These are phyloP conservation scores for Microcera coccophila DNA, from an alignment of 2,329 filamentous ascomycete species.

Conservation along the genomic window DNA sequence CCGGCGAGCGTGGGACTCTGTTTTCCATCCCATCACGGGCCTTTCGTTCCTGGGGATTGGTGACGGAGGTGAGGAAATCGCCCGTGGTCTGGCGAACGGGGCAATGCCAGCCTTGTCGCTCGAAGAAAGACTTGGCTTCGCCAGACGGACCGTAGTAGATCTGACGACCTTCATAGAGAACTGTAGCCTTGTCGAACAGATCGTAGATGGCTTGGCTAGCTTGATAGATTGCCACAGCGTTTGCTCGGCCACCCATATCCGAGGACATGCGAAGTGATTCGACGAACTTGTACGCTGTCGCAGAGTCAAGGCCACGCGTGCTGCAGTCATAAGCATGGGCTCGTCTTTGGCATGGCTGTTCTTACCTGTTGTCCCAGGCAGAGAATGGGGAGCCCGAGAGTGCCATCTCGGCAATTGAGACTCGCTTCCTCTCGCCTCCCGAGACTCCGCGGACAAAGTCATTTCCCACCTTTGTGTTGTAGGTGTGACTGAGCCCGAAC, in stretches of 20 bases:
- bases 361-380: conserved; percentile 64
- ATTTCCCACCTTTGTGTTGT: conserved; percentile 71
- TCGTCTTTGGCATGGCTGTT: neutral
- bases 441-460: conserved; percentile 69
- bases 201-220: conserved; percentile 67
- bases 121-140: conserved; percentile 62
- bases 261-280: conserved; percentile 61
- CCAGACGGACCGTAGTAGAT: conserved; percentile 68
- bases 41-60: conserved; percentile 58
- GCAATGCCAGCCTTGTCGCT: conserved; percentile 64
- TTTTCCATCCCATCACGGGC: conserved; percentile 55
- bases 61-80: conserved; percentile 67
- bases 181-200: conserved; percentile 69
- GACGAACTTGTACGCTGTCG: conserved; percentile 70
- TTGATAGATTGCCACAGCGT: conserved; percentile 68
- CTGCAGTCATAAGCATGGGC: conserved; percentile 31
- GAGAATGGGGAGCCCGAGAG: conserved; percentile 55
- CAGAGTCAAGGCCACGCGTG: conserved; percentile 69
- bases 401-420: conserved; percentile 76
- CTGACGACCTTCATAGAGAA: conserved; percentile 72
- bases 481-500: conserved; percentile 68
- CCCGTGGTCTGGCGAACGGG: conserved; percentile 63
- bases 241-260: conserved; percentile 59
- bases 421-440: conserved; percentile 72
- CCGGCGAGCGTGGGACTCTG: conserved; percentile 61